Percentiles rank a stretch among this genome's conserved stretches.
Evolutionary conservation across 2,329 filamentous ascomycete species (phyloP).

Genomic region (Aspergillus thermomutatus): DNA sequence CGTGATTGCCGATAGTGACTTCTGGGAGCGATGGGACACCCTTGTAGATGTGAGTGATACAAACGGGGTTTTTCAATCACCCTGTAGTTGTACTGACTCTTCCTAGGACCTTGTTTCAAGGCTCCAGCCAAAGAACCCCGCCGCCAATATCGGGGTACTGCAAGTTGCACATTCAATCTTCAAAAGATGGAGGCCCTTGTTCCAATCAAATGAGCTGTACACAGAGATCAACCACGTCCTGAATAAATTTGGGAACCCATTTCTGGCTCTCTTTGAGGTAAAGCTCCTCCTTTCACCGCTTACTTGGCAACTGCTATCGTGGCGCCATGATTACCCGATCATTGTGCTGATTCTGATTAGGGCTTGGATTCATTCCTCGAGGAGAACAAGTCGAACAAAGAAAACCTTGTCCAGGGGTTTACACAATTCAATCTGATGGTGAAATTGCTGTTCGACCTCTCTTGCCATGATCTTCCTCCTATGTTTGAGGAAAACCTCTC

Average conservation of each 20-base stretch:
- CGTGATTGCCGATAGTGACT: slow-evolving; percentile 96
- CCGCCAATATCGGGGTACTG: slow-evolving; percentile 87
- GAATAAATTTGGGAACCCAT: slow-evolving; percentile 75
- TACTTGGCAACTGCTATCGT: neutral
- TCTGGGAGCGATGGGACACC: slow-evolving; percentile 95
- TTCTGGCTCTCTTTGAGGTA: slow-evolving; percentile 74
- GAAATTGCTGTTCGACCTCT: slow-evolving; percentile 93
- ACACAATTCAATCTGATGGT: slow-evolving; percentile 82
- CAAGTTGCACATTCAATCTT: slow-evolving; percentile 99
- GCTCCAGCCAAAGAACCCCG: slow-evolving; percentile 75
- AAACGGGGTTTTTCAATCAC: neutral
- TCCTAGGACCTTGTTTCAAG: slow-evolving; percentile 78
- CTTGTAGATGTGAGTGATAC: slow-evolving; percentile 66
- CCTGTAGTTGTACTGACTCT: slow-evolving; percentile 2
- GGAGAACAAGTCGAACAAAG: slow-evolving; percentile 71
- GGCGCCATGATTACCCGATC: neutral
- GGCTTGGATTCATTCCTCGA: slow-evolving; percentile 58
- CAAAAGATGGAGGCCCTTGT: slow-evolving; percentile 89
- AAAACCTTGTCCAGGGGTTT: slow-evolving; percentile 71
- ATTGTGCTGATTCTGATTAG: slow-evolving; percentile 28
- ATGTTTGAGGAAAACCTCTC: slow-evolving; percentile 87
- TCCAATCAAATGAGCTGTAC: slow-evolving; percentile 87
- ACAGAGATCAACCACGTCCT: slow-evolving; percentile 97
- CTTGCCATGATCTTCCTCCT: slow-evolving; percentile 93
- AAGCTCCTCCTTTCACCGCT: slow-evolving; percentile 19